phyloP scores from a whole-genome alignment of 2,329 filamentous ascomycete genomes.

The Epichloe sp. region DNA sequence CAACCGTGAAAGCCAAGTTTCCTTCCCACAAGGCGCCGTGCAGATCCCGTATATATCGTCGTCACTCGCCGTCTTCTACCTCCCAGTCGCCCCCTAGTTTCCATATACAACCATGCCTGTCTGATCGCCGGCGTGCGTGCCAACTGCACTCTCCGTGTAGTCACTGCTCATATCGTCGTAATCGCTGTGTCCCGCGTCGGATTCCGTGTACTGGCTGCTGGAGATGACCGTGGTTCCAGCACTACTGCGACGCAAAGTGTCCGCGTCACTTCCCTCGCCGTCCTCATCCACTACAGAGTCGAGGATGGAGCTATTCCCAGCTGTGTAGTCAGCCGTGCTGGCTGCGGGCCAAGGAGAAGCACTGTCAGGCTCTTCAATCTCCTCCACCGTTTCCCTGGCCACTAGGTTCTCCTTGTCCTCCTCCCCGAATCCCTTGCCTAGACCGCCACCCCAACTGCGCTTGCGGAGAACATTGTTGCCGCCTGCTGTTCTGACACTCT shows the following conservation, averaged over 20 bases:
- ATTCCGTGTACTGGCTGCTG: constrained; percentile 23
- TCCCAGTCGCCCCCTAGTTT: background rate
- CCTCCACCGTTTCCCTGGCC: constrained; percentile 51
- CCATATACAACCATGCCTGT: constrained; percentile 24
- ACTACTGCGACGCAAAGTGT: constrained; percentile 35
- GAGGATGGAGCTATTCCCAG: constrained; percentile 7
- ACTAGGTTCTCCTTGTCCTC: constrained; percentile 51
- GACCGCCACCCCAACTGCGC: constrained; percentile 51
- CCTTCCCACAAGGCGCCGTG: background rate
- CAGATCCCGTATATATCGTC: background rate
- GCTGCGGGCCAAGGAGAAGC: constrained; percentile 8
- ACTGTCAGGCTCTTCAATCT: constrained; percentile 25
- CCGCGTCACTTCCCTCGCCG: constrained; percentile 32
- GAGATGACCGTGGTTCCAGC: constrained; percentile 35
- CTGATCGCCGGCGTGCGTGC: constrained; percentile 9
- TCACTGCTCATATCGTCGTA: constrained; percentile 32
- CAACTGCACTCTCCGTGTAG: constrained; percentile 32
- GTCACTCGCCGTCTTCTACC: background rate
- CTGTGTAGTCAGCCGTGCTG: constrained; percentile 2
- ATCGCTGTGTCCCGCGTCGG: constrained; percentile 24
- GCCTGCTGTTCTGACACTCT: constrained; percentile 57
- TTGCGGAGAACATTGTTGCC: constrained; percentile 45
- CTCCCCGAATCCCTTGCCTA: constrained; percentile 35
- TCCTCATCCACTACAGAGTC: constrained; percentile 10
- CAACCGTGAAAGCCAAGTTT: background rate